These are phyloP conservation scores for Groenewaldozyma sp. DNA, from an alignment of 1,139 yeast species.

Conservation along the genomic window DNA sequence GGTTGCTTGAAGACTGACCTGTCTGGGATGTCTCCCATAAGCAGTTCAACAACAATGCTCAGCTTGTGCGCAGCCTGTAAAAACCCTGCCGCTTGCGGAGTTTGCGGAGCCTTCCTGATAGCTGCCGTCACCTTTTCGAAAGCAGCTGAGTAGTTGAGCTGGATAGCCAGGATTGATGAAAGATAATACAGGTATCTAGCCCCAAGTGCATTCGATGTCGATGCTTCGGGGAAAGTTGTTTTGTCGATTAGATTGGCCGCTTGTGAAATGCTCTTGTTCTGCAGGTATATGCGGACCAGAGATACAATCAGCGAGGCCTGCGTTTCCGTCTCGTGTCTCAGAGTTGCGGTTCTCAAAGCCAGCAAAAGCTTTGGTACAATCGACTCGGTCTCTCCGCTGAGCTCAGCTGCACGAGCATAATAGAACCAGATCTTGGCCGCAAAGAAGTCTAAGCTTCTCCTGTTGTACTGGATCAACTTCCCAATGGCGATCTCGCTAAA, in stretches of 20 bases:
- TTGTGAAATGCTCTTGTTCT: slow-evolving; percentile 71
- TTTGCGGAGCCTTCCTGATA: slow-evolving; percentile 95
- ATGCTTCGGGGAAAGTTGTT: slow-evolving; percentile 66
- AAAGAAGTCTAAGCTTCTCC: slow-evolving; percentile 77
- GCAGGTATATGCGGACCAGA: slow-evolving; percentile 69
- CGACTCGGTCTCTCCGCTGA: slow-evolving; percentile 42
- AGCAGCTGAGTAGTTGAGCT: slow-evolving; percentile 86
- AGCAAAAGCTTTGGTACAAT: slow-evolving; percentile 60
- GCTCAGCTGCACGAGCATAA: slow-evolving; percentile 70
- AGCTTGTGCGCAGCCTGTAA: slow-evolving; percentile 85
- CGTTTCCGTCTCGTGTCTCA: slow-evolving; percentile 88
- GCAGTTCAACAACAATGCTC: slow-evolving; percentile 76
- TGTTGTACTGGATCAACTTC: slow-evolving; percentile 56
- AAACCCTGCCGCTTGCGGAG: slow-evolving; percentile 76
- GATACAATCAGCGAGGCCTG: slow-evolving; percentile 80
- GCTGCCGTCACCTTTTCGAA: slow-evolving; percentile 87
- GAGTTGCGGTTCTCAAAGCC: slow-evolving; percentile 78
- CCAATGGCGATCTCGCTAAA: slow-evolving; percentile 40
- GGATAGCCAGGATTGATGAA: slow-evolving; percentile 84
- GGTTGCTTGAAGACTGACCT: slow-evolving; percentile 66
- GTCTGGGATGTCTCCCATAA: slow-evolving; percentile 98
- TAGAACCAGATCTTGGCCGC: slow-evolving; percentile 94
- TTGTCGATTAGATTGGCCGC: slow-evolving; percentile 88
- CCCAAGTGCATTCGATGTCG: slow-evolving; percentile 78
- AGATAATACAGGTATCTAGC: slow-evolving; percentile 89